Percentiles rank a stretch among this genome's conserved stretches.
Conservation (phyloP, 2,329 filamentous ascomycete genomes). For the Colletotrichum chrysophilum region DNA sequence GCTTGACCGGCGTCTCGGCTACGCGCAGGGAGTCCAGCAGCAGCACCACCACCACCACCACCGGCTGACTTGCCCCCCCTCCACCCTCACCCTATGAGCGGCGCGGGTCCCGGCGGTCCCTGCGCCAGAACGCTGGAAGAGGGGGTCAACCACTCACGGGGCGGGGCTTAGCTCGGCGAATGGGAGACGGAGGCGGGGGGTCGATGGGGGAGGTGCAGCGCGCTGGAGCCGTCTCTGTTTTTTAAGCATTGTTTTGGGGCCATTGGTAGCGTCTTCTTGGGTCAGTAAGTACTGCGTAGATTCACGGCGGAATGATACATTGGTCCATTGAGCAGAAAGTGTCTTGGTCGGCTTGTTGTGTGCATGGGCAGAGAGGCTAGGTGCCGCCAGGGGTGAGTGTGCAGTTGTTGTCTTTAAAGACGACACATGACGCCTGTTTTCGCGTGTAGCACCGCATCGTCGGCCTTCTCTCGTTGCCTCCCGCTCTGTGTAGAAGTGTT, state of each 20-base stretch:
- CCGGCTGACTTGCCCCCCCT: too few species aligned
- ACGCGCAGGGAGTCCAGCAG: background rate
- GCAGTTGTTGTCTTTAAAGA: background rate
- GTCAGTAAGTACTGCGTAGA: too few species aligned
- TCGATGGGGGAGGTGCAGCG: background rate
- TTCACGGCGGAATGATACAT: background rate
- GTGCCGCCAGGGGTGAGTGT: background rate
- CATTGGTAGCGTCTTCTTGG: background rate
- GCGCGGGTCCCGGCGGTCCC: background rate
- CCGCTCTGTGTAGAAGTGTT: background rate
- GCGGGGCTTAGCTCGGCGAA: background rate
- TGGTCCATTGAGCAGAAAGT: background rate
- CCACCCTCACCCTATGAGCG: background rate
- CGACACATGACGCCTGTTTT: background rate
- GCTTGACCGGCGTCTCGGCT: background rate
- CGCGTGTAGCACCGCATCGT: background rate
- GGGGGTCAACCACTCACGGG: background rate
- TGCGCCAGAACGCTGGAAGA: background rate
- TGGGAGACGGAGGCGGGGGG: background rate
- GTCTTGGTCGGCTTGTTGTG: background rate
- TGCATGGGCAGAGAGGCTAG: background rate
- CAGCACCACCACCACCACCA: background rate
- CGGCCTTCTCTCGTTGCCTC: background rate
- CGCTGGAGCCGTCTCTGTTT: background rate
- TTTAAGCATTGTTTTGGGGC: background rate